These are phyloP conservation scores for Penicillium macrosclerotiorum DNA, from an alignment of 495 filamentous ascomycete species.

Conservation along the genomic window DNA sequence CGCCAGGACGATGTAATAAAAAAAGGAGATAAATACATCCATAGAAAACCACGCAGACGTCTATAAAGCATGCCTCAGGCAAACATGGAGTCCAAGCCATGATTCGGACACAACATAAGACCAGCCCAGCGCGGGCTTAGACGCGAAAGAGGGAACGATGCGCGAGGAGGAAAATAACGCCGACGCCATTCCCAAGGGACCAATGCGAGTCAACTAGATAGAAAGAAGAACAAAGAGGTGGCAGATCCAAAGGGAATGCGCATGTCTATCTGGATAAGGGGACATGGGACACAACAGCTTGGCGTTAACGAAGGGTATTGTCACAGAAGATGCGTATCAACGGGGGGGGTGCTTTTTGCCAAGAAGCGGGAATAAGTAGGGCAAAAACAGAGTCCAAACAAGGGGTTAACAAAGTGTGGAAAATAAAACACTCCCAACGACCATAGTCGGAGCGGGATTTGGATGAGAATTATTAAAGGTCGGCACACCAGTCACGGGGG, in stretches of 20 bases:
- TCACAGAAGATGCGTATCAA: slow-evolving; percentile 21
- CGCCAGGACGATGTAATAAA: slow-evolving; percentile 5
- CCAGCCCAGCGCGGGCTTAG: neutral
- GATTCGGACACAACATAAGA: neutral
- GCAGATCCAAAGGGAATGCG: neutral
- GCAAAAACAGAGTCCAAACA: neutral
- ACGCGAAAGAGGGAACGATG: neutral
- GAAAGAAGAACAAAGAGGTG: slow-evolving; percentile 17
- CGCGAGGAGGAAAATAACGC: slow-evolving; percentile 6
- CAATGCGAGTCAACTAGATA: neutral
- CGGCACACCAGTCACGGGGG: slow-evolving; percentile 1
- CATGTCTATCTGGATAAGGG: slow-evolving; percentile 1
- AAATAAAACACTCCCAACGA: neutral
- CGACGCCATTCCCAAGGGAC: too few relatives aligned
- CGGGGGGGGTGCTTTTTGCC: slow-evolving; percentile 19
- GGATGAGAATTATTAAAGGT: neutral
- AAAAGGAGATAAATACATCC: slow-evolving; percentile 15
- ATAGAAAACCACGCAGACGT: slow-evolving; percentile 7
- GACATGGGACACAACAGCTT: neutral
- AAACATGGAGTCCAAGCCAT: slow-evolving; percentile 1
- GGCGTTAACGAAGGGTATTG: slow-evolving; percentile 19
- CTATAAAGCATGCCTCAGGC: slow-evolving; percentile 6
- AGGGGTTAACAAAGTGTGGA: neutral
- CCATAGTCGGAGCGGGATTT: neutral
- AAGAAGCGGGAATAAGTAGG: slow-evolving; percentile 11